Evolutionary conservation across 2,329 filamentous ascomycete species (phyloP), one percentile per base, ranked within the genome.

Genomic region (Corinectria fuckeliana): DNA sequence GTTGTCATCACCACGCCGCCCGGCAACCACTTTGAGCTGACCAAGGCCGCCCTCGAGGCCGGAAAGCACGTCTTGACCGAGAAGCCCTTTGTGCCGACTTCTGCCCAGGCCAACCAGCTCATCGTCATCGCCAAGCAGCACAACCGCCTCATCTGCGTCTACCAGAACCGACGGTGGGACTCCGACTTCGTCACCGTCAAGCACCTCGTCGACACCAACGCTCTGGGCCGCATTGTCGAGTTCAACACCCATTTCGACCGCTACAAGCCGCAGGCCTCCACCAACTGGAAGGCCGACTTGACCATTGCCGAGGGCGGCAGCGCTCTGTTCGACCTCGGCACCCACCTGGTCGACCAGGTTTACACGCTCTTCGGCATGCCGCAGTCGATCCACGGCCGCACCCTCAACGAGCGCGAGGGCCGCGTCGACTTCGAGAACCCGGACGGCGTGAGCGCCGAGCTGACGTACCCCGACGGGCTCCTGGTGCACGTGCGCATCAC

Each of bases 211-310:
- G 75, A 77, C 11, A 80, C 84, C 26, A 85, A 82, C 34, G 78
- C 79, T 0, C 79, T 94, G 4, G 91, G 91, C 53, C 83, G 90
- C n/a, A 77, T 93, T 36, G 83, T 90, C 53, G 91, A 94, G 76
- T 91, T 90, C 70, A 86, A 93, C 75, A 90, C 89, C 20, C 91
- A 93, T 77, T 93, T 93, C 71, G 91, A 94, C 74, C 86, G 91
- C 16, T 88, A 90, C 77, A 85, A 87, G 16, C 81, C 88, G 13
- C 80, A 81, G 26, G 79, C 82, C 36, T 84, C 87, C 21, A 72
- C 80, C 56, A 81, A 78, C 49, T 94, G 91, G 91, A 93, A 93
- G 80, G 84, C 82, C 36, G 74, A 73, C 13, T 79, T 90, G 53
- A 76, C 80, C 26, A 84, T 89, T 69, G 73, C 77, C 16, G 80